Conservation (phyloP, 1,139 yeast species). For the Geotrichum histeridarum region DNA sequence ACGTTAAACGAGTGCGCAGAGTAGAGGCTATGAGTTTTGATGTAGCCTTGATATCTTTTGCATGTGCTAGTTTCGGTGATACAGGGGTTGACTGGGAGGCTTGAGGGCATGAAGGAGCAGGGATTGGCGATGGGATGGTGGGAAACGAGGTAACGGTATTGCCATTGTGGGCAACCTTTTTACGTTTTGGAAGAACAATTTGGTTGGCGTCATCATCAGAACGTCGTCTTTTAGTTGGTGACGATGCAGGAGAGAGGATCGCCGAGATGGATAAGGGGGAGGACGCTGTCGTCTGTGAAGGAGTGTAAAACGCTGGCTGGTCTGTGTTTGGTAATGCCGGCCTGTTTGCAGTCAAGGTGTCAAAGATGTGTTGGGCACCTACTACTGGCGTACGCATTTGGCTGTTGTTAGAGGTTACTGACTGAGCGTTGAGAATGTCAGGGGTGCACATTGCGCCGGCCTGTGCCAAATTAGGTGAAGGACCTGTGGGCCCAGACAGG, state of each 20-base stretch:
- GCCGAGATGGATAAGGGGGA: too few relatives aligned
- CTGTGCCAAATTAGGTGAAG: background rate
- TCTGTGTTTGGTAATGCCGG: too few relatives aligned
- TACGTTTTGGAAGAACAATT: background rate
- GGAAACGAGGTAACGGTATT: background rate
- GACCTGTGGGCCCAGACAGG: background rate
- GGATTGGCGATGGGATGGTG: background rate
- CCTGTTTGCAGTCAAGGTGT: too few relatives aligned
- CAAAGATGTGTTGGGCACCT: too few relatives aligned
- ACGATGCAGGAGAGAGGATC: too few relatives aligned
- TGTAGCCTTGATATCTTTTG: background rate
- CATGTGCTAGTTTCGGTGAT: background rate
- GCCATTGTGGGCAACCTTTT: too few relatives aligned
- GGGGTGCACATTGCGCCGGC: background rate
- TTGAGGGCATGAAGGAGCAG: background rate
- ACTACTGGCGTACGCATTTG: too few relatives aligned
- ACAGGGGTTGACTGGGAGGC: background rate
- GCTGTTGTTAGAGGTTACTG: too few relatives aligned
- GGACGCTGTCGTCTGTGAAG: too few relatives aligned
- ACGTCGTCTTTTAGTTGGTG: too few relatives aligned
- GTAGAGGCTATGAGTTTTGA: constrained; percentile 37
- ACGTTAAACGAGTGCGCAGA: constrained; percentile 44
- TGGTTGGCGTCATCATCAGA: too few relatives aligned
- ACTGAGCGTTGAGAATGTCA: background rate
- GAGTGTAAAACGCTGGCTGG: too few relatives aligned